These are phyloP conservation scores for Saccharomycopsis malanga DNA, from an alignment of 805 yeast genomes.

Conservation along the genomic window DNA sequence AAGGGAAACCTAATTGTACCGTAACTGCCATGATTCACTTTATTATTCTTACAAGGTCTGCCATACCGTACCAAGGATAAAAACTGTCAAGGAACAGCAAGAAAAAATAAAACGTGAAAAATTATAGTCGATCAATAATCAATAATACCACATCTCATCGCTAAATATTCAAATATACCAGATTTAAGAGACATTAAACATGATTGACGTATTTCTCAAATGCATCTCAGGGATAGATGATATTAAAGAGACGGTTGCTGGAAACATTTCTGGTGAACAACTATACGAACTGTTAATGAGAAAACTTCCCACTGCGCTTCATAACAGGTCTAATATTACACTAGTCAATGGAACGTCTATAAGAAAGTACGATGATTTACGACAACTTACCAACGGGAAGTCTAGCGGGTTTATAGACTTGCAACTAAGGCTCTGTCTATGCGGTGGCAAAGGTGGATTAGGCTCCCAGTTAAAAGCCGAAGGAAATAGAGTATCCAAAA, in stretches of 20 bases:
- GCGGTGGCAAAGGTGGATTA: slow-evolving; percentile 51
- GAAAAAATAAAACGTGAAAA: too few relatives aligned
- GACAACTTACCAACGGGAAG: background rate
- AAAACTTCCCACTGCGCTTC: background rate
- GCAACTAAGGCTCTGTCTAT: slow-evolving; percentile 30
- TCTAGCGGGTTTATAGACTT: slow-evolving; percentile 24
- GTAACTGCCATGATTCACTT: too few relatives aligned
- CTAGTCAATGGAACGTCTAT: slow-evolving; percentile 5
- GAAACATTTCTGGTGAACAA: slow-evolving; percentile 5
- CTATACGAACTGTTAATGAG: background rate
- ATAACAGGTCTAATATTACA: slow-evolving; percentile 1
- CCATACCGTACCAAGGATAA: too few relatives aligned
- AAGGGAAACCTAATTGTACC: too few relatives aligned
- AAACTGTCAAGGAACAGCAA: too few relatives aligned
- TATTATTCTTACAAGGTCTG: too few relatives aligned
- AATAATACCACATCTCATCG: too few relatives aligned
- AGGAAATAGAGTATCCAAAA: slow-evolving; percentile 33
- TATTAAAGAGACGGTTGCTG: background rate
- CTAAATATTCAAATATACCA: too few relatives aligned
- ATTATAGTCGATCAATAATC: too few relatives aligned
- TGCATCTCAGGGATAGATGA: slow-evolving; percentile 10
- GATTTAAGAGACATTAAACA: too few relatives aligned
- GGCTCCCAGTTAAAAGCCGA: slow-evolving; percentile 37
- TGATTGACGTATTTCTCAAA: slow-evolving; percentile 10
- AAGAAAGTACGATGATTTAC: background rate